Conservation (phyloP, 805 yeast genomes). For the Naumovozyma baii region DNA sequence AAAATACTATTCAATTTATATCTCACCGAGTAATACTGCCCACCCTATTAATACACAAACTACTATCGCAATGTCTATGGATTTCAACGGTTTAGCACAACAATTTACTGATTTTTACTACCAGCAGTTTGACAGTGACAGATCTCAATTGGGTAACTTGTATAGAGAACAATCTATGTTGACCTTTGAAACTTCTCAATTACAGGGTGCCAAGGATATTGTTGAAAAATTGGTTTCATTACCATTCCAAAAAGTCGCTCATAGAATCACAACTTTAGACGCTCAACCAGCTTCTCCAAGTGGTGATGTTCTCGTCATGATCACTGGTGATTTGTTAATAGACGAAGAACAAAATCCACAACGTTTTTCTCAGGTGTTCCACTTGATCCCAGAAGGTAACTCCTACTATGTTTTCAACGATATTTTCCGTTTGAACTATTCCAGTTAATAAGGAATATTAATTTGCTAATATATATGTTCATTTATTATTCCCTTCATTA, state of each 20-base stretch:
- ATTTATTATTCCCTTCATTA: too few species aligned
- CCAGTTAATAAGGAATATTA: constrained; percentile 31
- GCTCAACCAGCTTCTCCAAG: constrained; percentile 95
- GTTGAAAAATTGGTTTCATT: constrained; percentile 84
- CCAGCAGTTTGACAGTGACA: constrained; percentile 87
- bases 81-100: constrained; percentile 43
- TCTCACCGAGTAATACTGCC: too few species aligned
- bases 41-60: not conserved
- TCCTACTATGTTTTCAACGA: constrained; percentile 94
- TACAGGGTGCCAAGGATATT: constrained; percentile 88
- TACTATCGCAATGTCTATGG: constrained; percentile 27
- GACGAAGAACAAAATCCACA: constrained; percentile 95
- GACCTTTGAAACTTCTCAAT: constrained; percentile 89
- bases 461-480: not conserved
- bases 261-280: constrained; percentile 88
- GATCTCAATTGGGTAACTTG: constrained; percentile 83
- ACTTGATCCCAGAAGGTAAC: constrained; percentile 83
- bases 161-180: constrained; percentile 97
- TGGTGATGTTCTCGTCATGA: constrained; percentile 93
- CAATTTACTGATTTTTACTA: constrained; percentile 93
- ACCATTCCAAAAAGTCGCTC: constrained; percentile 88
- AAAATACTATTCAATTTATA: too few species aligned
- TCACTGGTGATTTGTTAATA: constrained; percentile 83
- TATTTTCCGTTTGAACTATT: constrained; percentile 88
- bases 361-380: constrained; percentile 96